These are phyloP conservation scores for Seiridium cupressi DNA, from an alignment of 2,329 filamentous ascomycete genomes.

Conservation along the genomic window DNA sequence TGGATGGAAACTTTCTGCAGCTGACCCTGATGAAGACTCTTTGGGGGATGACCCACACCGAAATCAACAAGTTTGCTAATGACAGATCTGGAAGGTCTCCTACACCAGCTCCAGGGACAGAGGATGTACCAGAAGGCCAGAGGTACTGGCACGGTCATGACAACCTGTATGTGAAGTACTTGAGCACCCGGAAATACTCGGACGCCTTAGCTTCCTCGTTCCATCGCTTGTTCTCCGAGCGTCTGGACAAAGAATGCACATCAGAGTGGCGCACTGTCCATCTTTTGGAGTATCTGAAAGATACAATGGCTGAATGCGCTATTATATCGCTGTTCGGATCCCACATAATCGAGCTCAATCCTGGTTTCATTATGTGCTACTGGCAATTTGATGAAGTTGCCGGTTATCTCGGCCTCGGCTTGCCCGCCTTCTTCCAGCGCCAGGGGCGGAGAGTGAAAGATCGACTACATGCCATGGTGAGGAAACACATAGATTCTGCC, in stretches of 20 bases:
- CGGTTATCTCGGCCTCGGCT: conserved; percentile 8
- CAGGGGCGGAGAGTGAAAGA: conserved; percentile 14
- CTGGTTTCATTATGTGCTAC: conserved; percentile 12
- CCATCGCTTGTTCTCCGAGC: conserved; percentile 9
- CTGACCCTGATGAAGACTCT: conserved; percentile 9
- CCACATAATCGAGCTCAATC: conserved; percentile 11
- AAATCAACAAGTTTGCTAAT: conserved; percentile 11
- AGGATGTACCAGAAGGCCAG: conserved; percentile 1
- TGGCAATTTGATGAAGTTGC: conserved; percentile 17
- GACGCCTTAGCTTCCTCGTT: conserved; percentile 12
- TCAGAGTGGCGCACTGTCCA: conserved; percentile 11
- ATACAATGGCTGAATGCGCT: conserved; percentile 14
- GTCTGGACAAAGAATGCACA: conserved; percentile 8
- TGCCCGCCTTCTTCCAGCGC: conserved; percentile 17
- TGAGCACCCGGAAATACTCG: conserved; percentile 8
- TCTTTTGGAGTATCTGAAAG: conserved; percentile 11
- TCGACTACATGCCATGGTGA: conserved; percentile 10
- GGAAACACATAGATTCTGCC: conserved; percentile 9
- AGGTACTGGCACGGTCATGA: conserved; percentile 17
- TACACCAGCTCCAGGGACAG: conserved; percentile 6
- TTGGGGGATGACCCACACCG: conserved; percentile 12
- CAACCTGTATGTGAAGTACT: conserved; percentile 12
- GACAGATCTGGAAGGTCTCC: conserved; percentile 14
- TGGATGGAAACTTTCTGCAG: conserved; percentile 6
- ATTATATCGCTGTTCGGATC: conserved; percentile 12